Evolutionary conservation across 805 yeast genomes (phyloP).

Genomic region (Torulaspora delbrueckii): DNA sequence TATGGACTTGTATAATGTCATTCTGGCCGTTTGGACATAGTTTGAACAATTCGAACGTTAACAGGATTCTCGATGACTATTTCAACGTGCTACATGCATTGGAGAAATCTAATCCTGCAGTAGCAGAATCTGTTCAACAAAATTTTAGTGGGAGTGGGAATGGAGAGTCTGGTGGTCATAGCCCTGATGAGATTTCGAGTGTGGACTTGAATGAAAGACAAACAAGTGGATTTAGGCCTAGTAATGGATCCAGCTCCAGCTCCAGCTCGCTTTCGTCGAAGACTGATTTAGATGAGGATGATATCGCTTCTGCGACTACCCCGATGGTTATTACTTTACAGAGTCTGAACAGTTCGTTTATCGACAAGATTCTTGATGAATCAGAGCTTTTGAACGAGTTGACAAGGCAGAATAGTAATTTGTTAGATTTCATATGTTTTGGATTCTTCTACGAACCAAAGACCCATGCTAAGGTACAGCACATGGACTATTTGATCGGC

Average conservation of each 20-base stretch:
- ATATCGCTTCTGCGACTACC: constrained; percentile 8
- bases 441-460: constrained; percentile 36
- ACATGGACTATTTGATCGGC: constrained; percentile 32
- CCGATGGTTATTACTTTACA: constrained; percentile 12
- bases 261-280: constrained; percentile 8
- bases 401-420: constrained; percentile 37
- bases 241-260: constrained; percentile 1
- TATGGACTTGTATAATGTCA: constrained; percentile 32
- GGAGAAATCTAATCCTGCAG: constrained; percentile 21
- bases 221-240: not conserved
- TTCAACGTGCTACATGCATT: constrained; percentile 30
- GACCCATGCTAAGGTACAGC: constrained; percentile 19
- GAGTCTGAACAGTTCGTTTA: constrained; percentile 30
- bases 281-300: constrained; percentile 17
- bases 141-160: constrained; percentile 5
- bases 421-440: constrained; percentile 48
- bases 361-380: constrained; percentile 39
- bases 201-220: constrained; percentile 1
- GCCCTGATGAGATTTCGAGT: constrained; percentile 6
- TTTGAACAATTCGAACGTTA: constrained; percentile 34
- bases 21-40: constrained; percentile 45
- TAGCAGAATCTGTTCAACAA: constrained; percentile 15
- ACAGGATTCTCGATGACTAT: constrained; percentile 40
- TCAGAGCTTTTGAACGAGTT: constrained; percentile 39
- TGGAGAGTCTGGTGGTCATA: not conserved